Evolutionary conservation across 1,139 yeast genomes (phyloP), one percentile per base, ranked within the genome.

Genomic region (Lodderomyces margitis): DNA sequence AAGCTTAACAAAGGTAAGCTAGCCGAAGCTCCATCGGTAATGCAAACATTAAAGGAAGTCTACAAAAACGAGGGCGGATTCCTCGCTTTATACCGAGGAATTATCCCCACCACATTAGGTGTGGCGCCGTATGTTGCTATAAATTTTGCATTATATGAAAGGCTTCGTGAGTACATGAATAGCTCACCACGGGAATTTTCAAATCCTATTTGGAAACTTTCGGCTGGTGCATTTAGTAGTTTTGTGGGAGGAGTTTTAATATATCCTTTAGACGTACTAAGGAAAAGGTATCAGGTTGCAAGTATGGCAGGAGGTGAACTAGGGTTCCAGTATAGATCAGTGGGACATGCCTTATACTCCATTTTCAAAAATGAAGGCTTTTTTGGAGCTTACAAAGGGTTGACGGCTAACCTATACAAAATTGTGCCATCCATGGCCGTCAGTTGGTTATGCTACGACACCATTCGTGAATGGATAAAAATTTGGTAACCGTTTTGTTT

Each of bases 71-170:
- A 92, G 63, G 98, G 98, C 21, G 96, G 96, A 0, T 25, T 87
- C 5, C 48, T 61, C 4, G 96, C 92, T 0, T 69, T 91, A 15
- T 92, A 87, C 58, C 73, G 92, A 42, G 98, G 98, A 3, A 70
- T 91, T 8, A 70, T 83, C 46, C 97, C 98, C 5, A 91, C 98
- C 0, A 80, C 91, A 2, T 64, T 87, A 49, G 98, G 98, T 1
- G 97, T 92, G 11, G 97, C 96, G 1, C 98, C 98, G 1, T 92
- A 91, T 55, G 97, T 88, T 34, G 96, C 96, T 3, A 75, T 92
- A 42, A 92, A 91, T 62, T 92, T 92, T 61, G 86, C 96, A 5
- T 80, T 88, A 36, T 92, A 91, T 66, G 98, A 92, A 56, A 80
- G 77, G 46, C 58, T 89, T 52, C 80, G 92, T 47, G 94, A 85